Conservation (phyloP, 2,329 filamentous ascomycete genomes). For the Ustulina deusta region DNA sequence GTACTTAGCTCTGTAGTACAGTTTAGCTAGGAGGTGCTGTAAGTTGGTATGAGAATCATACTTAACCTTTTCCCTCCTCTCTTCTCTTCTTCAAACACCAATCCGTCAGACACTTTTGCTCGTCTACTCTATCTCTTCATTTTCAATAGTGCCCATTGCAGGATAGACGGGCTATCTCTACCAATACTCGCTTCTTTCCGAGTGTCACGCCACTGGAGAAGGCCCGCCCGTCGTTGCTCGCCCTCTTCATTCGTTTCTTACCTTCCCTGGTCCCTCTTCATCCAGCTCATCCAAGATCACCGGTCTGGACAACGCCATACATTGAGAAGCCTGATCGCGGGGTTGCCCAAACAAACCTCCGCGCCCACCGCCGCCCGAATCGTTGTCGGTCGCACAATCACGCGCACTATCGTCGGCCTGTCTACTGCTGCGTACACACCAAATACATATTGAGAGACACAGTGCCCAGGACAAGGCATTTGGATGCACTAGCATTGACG, state of each 20-base stretch:
- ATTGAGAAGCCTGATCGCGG: constrained; percentile 20
- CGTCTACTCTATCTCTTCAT: neutral
- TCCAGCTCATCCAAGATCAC: neutral
- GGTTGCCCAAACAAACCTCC: constrained; percentile 36
- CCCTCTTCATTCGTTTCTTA: constrained; percentile 2
- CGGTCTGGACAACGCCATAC: constrained; percentile 9
- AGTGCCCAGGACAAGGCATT: constrained; percentile 35
- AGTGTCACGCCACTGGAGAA: constrained; percentile 4
- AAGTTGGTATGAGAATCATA: constrained; percentile 1
- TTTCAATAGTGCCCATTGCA: neutral
- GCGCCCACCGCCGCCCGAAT: constrained; percentile 34
- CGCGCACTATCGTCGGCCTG: constrained; percentile 35
- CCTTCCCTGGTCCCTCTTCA: neutral
- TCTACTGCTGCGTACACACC: constrained; percentile 18
- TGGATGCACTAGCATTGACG: constrained; percentile 31
- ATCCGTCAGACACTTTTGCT: neutral
- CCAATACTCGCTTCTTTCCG: constrained; percentile 2
- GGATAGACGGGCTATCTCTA: neutral
- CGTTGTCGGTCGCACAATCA: constrained; percentile 37
- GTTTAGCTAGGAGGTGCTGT: neutral
- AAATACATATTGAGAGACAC: constrained; percentile 30
- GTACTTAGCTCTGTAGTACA: neutral
- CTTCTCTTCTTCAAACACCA: constrained; percentile 9
- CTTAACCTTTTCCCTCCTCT: constrained; percentile 14
- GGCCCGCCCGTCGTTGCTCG: neutral